Evolutionary conservation across 306 rosid genomes (phyloP).

Genomic region (Dryas octopetala): DNA sequence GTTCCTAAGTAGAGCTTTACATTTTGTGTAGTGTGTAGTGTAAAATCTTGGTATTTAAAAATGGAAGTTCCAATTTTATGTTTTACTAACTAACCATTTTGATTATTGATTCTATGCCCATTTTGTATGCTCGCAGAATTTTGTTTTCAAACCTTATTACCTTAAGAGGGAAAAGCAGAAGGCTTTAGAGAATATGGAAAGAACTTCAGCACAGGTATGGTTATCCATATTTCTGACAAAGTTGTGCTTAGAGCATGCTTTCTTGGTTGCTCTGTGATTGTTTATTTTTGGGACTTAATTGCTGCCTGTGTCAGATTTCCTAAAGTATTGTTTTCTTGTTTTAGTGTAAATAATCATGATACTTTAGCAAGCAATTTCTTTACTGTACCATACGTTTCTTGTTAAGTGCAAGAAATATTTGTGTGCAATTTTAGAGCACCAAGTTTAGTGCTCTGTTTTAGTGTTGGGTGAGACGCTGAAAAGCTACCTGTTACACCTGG

Average conservation of each 20-base stretch:
- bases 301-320: not conserved
- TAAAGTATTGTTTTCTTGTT: not conserved
- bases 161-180: slow-evolving; percentile 74
- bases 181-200: slow-evolving; percentile 69
- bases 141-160: slow-evolving; percentile 73
- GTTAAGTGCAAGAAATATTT: not conserved
- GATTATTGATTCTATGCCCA: slow-evolving; percentile 5
- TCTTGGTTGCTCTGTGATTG: not conserved
- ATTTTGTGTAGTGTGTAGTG: not conserved
- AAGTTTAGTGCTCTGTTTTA: not conserved
- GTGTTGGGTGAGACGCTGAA: not conserved
- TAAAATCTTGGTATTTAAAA: not conserved
- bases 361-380: not conserved
- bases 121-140: slow-evolving; percentile 57
- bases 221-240: not conserved
- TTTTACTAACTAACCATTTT: not conserved
- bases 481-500: not conserved
- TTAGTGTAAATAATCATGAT: not conserved
- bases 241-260: not conserved
- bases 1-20: not conserved
- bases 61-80: not conserved
- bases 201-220: slow-evolving; percentile 71
- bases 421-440: not conserved
- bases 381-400: not conserved
- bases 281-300: not conserved